phyloP scores from a whole-genome alignment of 805 yeast species.

The Blastobotrys peoriensis region DNA sequence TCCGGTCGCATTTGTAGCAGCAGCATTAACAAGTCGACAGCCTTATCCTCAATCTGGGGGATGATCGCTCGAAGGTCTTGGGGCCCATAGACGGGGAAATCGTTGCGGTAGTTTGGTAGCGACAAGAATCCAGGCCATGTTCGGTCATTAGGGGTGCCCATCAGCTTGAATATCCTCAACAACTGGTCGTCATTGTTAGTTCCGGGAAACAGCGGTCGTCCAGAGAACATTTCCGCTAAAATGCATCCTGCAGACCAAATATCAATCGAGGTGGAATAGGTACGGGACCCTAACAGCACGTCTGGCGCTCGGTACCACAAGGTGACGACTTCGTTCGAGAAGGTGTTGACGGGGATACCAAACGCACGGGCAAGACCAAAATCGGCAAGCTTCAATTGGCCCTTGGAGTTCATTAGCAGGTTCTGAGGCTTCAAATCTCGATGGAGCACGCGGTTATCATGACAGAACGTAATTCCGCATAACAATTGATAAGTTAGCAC shows the following conservation, averaged over 20 bases:
- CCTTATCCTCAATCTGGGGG: constrained; percentile 64
- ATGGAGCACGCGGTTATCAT: constrained; percentile 76
- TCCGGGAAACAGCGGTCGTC: constrained; percentile 94
- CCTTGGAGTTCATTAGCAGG: constrained; percentile 78
- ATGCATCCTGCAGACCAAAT: constrained; percentile 99
- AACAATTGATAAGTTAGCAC: constrained; percentile 92
- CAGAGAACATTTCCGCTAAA: constrained; percentile 97
- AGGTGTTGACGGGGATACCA: constrained; percentile 96
- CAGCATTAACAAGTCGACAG: constrained; percentile 58
- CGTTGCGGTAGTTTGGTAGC: constrained; percentile 78
- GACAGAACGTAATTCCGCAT: constrained; percentile 83
- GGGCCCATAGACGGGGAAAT: constrained; percentile 80
- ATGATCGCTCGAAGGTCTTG: constrained; percentile 72
- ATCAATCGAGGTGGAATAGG: constrained; percentile 94
- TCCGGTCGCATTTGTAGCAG: constrained; percentile 50
- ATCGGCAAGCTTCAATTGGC: constrained; percentile 90
- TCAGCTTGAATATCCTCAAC: constrained; percentile 79
- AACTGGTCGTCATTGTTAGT: constrained; percentile 94
- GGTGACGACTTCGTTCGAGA: constrained; percentile 95
- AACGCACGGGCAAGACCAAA: constrained; percentile 96
- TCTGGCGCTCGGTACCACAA: constrained; percentile 98
- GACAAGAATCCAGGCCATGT: constrained; percentile 97
- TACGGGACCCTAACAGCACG: constrained; percentile 88
- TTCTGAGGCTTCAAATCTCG: constrained; percentile 92
- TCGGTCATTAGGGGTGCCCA: constrained; percentile 95